These are phyloP conservation scores for Phytophthora crassamura DNA, from an alignment of 352 stramenopile genomes.

Conservation along the genomic window DNA sequence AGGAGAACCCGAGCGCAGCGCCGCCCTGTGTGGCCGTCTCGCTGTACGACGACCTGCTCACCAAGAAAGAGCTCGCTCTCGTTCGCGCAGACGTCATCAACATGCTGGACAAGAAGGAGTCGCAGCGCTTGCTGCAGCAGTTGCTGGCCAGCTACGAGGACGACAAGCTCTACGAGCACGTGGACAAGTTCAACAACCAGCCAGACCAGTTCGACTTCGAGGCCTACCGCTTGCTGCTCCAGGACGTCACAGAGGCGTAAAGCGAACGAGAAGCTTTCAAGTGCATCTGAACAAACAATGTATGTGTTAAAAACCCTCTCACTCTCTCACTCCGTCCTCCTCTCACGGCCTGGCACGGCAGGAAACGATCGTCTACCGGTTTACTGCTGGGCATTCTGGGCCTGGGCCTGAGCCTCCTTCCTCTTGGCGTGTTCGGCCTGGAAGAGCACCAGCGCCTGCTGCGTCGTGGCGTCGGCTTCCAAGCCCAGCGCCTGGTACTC, in stretches of 20 bases:
- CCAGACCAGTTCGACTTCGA: constrained; percentile 89
- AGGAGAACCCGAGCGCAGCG: constrained; percentile 79
- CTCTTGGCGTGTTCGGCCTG: constrained; percentile 61
- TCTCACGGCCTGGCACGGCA: constrained; percentile 16
- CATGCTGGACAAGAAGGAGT: constrained; percentile 87
- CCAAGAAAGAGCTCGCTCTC: constrained; percentile 75
- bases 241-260: constrained; percentile 25
- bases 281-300: constrained; percentile 33
- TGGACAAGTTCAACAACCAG: constrained; percentile 89
- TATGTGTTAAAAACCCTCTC: constrained; percentile 40
- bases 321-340: constrained; percentile 16
- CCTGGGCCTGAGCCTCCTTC: constrained; percentile 38
- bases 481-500: constrained; percentile 72
- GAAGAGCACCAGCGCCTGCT: constrained; percentile 70
- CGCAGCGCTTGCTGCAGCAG: constrained; percentile 67
- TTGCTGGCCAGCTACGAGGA: constrained; percentile 74
- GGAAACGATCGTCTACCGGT: constrained; percentile 18
- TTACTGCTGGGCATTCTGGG: constrained; percentile 35
- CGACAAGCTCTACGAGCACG: constrained; percentile 68
- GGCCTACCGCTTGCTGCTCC: constrained; percentile 61
- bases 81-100: constrained; percentile 87
- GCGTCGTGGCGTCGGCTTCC: constrained; percentile 61
- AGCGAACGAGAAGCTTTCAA: background rate
- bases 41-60: constrained; percentile 77
- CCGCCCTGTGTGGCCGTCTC: constrained; percentile 85